Evolutionary conservation across 1,139 yeast genomes (phyloP).

Genomic region (Groenewaldozyma auringiensis): DNA sequence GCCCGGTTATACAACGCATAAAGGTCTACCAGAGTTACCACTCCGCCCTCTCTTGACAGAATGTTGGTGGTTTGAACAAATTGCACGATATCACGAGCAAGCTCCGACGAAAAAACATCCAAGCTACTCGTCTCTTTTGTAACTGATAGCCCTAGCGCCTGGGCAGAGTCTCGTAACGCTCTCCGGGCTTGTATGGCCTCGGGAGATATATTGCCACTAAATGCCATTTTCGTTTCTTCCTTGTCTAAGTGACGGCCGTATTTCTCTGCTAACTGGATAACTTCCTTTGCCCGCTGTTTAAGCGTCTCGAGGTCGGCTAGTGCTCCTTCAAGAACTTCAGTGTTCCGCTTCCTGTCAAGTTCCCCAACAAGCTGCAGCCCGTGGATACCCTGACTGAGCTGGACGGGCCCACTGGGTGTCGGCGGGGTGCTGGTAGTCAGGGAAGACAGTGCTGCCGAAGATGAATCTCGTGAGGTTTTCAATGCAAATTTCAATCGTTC

Average conservation of each 20-base stretch:
- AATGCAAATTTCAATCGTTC: constrained; percentile 23
- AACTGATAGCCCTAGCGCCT: constrained; percentile 29
- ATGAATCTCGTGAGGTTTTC: not conserved
- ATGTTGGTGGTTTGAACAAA: constrained; percentile 37
- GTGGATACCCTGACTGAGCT: constrained; percentile 48
- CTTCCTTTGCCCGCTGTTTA: constrained; percentile 70
- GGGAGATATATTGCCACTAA: constrained; percentile 4
- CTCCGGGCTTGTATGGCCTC: constrained; percentile 19
- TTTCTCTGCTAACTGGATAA: constrained; percentile 50
- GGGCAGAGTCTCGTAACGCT: constrained; percentile 26
- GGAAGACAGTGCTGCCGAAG: not conserved
- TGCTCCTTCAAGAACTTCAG: constrained; percentile 57
- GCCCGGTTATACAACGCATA: constrained; percentile 55
- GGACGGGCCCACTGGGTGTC: not conserved
- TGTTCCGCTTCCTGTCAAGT: constrained; percentile 51
- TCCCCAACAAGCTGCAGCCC: constrained; percentile 60
- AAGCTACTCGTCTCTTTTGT: constrained; percentile 34
- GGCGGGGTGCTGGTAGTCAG: not conserved
- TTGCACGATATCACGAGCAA: constrained; percentile 53
- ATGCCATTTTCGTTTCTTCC: constrained; percentile 13
- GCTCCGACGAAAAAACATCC: constrained; percentile 38
- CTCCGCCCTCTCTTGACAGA: constrained; percentile 44
- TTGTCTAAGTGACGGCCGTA: constrained; percentile 33
- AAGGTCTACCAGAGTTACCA: constrained; percentile 52
- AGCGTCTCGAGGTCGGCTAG: constrained; percentile 70